Conservation (phyloP, 2,329 filamentous ascomycete genomes). For the Colletotrichum lupini region DNA sequence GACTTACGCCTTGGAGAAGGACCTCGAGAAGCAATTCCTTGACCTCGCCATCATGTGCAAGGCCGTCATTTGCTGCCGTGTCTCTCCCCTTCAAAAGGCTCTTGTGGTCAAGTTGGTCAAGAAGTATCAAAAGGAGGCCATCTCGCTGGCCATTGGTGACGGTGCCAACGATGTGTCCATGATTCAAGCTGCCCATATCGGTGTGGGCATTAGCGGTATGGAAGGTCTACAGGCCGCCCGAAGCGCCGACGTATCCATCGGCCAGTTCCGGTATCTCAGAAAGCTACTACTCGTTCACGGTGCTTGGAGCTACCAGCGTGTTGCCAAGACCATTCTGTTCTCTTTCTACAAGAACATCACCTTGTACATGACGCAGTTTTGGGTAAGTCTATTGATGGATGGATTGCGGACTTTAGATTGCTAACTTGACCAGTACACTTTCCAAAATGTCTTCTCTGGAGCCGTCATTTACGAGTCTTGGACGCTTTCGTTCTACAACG, state of each 20-base stretch:
- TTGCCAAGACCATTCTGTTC: conserved; percentile 97
- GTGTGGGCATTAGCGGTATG: conserved; percentile 95
- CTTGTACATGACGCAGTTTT: conserved; percentile 99
- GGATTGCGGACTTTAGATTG: not conserved
- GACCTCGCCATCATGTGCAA: conserved; percentile 97
- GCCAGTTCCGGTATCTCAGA: conserved; percentile 92
- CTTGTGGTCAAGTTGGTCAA: conserved; percentile 98
- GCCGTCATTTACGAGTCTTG: conserved; percentile 99
- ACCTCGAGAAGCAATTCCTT: conserved; percentile 92
- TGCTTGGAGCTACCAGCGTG: conserved; percentile 96
- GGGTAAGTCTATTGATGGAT: conserved; percentile 68
- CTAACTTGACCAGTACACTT: conserved; percentile 76
- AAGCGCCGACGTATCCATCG: conserved; percentile 95
- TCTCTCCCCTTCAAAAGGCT: conserved; percentile 96
- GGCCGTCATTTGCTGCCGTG: conserved; percentile 98
- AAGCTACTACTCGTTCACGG: conserved; percentile 96
- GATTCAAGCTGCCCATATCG: conserved; percentile 99
- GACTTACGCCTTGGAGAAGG: conserved; percentile 91
- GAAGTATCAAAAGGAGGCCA: conserved; percentile 86
- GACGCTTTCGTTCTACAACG: conserved; percentile 99
- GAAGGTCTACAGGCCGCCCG: conserved; percentile 97
- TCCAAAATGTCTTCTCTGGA: conserved; percentile 98
- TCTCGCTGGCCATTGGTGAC: conserved; percentile 95
- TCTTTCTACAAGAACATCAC: conserved; percentile 99
- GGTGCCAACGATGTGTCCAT: conserved; percentile 99